Conservation (phyloP, 179 eudicot genomes). For the Gypsophila paniculata region DNA sequence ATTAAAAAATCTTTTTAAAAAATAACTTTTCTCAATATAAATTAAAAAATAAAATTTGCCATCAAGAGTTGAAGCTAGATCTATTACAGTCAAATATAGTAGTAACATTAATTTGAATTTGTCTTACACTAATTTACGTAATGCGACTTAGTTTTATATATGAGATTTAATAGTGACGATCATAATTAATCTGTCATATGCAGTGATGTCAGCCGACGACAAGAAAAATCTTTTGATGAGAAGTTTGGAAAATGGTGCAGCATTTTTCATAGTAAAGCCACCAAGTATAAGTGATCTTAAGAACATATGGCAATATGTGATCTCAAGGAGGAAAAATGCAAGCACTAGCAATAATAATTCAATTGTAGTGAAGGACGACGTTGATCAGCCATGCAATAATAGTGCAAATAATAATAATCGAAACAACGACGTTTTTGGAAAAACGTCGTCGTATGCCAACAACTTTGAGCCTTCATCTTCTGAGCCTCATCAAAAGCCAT, state of each 20-base stretch:
- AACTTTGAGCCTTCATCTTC: neutral
- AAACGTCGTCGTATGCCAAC: neutral
- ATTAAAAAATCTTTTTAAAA: too few relatives aligned
- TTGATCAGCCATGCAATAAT: neutral
- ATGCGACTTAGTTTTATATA: too few relatives aligned
- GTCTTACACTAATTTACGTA: too few relatives aligned
- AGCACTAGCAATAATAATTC: neutral
- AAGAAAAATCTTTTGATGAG: constrained; percentile 4
- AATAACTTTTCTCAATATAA: too few relatives aligned
- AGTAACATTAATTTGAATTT: too few relatives aligned
- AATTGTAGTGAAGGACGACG: neutral
- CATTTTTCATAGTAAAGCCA: constrained; percentile 48
- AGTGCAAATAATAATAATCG: neutral
- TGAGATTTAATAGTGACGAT: too few relatives aligned
- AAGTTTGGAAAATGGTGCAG: constrained; percentile 35
- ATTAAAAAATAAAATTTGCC: too few relatives aligned
- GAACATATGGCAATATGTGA: constrained; percentile 42
- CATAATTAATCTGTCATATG: neutral
- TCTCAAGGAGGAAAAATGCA: constrained; percentile 15
- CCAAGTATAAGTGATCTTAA: constrained; percentile 30
- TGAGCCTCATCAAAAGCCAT: neutral
- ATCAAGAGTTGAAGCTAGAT: too few relatives aligned
- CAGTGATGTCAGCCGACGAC: constrained; percentile 46
- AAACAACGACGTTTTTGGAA: neutral
- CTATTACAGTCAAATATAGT: too few relatives aligned